Base-by-base conservation (phyloP, 2,329 filamentous ascomycete genomes). In the Calycina marina region DNA sequence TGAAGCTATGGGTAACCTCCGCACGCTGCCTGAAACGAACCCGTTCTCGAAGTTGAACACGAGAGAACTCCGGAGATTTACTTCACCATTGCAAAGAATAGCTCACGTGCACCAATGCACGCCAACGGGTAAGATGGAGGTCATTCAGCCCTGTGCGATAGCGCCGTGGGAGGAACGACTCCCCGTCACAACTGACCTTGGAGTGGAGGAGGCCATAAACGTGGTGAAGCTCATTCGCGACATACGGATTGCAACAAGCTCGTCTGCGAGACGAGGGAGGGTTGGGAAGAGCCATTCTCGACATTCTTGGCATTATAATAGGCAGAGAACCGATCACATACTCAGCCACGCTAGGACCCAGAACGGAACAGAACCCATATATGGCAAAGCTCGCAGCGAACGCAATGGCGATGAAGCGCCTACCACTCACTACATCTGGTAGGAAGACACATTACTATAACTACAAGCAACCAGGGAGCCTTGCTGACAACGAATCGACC, bases 21-120 rank as follows among this genome's bases (percentile, higher is more conserved):
- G 31, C 51, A 32, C 48, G 57, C 4, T 14, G 45, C 2, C 34
- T 49, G 29, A 18, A 54, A 11, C 26, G 44, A 32, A 32, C 16
- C 30, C 18, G 17, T 20, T 29, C 11, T n/a, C 14, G 14, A 10
- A 18, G 15, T 17, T 10, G n/a, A 11, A 37, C 29, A 30, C n/a
- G 25, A 15, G 15, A 11, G 22, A 25, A 32, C 28, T n/a, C 8
- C 14, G 27, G 18, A 29, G 27, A 16, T 29, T 17, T 18, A 28
- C 16, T n/a, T 36, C 28, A 32, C 28, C 33, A n/a, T 25, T 36
- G n/a, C 28, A 31, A 14, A 18, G 32, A 15, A 15, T 36, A 12
- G 33, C 28, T 18, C 28, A 36, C 18, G 14, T 14, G 6, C 28
- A 31, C 10, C 13, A 32, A 18, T 28, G 24, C 6, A 18, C 32